Evolutionary conservation across 2,329 filamentous ascomycete species (phyloP).

Genomic region (Clonostachys byssicola): DNA sequence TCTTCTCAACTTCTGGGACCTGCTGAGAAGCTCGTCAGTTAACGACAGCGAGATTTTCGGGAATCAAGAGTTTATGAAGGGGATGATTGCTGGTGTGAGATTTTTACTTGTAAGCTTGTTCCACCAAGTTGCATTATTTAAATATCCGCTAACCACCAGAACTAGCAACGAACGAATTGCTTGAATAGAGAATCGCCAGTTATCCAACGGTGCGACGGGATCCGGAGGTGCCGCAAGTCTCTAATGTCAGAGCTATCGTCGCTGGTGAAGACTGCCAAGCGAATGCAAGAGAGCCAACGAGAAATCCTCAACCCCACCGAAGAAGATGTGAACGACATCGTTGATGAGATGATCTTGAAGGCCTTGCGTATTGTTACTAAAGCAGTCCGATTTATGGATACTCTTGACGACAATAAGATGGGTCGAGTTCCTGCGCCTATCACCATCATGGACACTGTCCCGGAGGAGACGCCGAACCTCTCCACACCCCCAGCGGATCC

Average conservation of each 20-base stretch:
- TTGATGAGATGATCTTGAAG: slow-evolving; percentile 91
- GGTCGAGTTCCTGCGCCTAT: slow-evolving; percentile 46
- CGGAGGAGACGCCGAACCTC: slow-evolving; percentile 54
- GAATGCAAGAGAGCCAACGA: slow-evolving; percentile 70
- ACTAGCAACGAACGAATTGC: slow-evolving; percentile 84
- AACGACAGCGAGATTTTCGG: slow-evolving; percentile 76
- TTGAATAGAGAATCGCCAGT: slow-evolving; percentile 75
- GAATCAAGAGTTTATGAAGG: slow-evolving; percentile 91
- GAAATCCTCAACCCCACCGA: slow-evolving; percentile 41
- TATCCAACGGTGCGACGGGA: slow-evolving; percentile 69
- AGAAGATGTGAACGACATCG: slow-evolving; percentile 65
- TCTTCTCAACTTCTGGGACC: slow-evolving; percentile 87
- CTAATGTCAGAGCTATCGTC: slow-evolving; percentile 85
- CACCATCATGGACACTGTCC: slow-evolving; percentile 55
- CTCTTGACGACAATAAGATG: slow-evolving; percentile 65
- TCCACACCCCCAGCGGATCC: slow-evolving; percentile 61
- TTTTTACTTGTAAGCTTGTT: slow-evolving; percentile 69
- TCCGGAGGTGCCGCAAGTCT: slow-evolving; percentile 80
- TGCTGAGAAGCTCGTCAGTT: slow-evolving; percentile 73
- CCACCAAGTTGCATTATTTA: slow-evolving; percentile 8
- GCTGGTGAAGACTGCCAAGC: slow-evolving; percentile 84
- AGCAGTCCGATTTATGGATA: slow-evolving; percentile 83
- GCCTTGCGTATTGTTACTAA: slow-evolving; percentile 93
- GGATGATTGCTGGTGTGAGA: slow-evolving; percentile 88
- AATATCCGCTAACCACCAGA: background rate